These are phyloP conservation scores for Fusarium sp. DNA, from an alignment of 2,329 filamentous ascomycete species.

Conservation along the genomic window DNA sequence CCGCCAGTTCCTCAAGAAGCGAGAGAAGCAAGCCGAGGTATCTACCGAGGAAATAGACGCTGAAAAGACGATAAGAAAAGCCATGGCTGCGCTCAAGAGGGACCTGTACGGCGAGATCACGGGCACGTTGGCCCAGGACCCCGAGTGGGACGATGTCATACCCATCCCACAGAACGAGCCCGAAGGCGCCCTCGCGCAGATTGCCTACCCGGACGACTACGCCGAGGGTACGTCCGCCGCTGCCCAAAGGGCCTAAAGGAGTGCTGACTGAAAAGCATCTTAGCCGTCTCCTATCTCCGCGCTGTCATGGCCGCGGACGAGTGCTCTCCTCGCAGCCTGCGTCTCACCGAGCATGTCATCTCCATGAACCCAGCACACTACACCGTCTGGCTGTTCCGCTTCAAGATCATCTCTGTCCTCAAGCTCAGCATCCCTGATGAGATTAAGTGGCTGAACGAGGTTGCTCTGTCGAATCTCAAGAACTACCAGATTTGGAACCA, in stretches of 20 bases:
- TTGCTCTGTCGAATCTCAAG: conserved; percentile 88
- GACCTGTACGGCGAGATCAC: conserved; percentile 68
- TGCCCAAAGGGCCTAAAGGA: conserved; percentile 23
- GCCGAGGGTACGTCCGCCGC: conserved; percentile 73
- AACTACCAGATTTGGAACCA: conserved; percentile 99
- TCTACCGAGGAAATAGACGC: conserved; percentile 59
- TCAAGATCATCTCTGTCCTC: conserved; percentile 80
- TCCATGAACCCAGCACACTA: conserved; percentile 96
- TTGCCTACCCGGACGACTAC: conserved; percentile 92
- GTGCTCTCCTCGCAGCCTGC: conserved; percentile 81
- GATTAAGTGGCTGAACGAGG: conserved; percentile 86
- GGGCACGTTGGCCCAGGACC: conserved; percentile 70
- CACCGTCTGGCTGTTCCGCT: conserved; percentile 97
- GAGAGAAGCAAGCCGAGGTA: conserved; percentile 45
- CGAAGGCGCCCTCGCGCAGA: conserved; percentile 87
- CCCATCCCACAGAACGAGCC: conserved; percentile 90
- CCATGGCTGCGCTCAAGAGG: conserved; percentile 66
- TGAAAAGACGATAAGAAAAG: conserved; percentile 63
- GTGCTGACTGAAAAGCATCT: conserved; percentile 43
- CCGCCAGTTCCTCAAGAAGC: conserved; percentile 59
- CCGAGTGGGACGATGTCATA: conserved; percentile 85
- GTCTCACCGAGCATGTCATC: conserved; percentile 91
- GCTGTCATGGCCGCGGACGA: conserved; percentile 94
- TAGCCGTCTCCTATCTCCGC: conserved; percentile 91
- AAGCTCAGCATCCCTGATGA: conserved; percentile 78